phyloP scores from a whole-genome alignment of 2,329 filamentous ascomycete species.

The Chaetomiaceae sp. region DNA sequence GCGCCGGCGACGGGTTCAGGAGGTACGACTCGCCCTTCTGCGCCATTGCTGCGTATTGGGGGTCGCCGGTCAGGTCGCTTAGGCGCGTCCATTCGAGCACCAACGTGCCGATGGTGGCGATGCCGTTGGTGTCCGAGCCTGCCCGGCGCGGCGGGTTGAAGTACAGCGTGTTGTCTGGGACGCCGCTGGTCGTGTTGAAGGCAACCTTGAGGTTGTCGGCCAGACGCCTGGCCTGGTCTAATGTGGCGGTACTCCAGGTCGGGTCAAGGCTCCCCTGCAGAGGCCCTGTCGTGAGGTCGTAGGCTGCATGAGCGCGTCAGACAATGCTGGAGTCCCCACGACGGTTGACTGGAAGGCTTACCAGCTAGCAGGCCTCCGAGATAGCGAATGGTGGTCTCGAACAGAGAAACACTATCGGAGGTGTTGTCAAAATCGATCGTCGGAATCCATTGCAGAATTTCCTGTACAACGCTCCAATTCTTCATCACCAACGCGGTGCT shows the following conservation, averaged over 20 bases:
- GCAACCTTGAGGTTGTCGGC: constrained; percentile 69
- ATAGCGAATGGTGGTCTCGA: constrained; percentile 88
- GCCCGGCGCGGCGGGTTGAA: constrained; percentile 49
- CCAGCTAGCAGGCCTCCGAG: constrained; percentile 74
- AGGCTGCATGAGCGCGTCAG: constrained; percentile 35
- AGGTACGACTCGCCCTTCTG: constrained; percentile 66
- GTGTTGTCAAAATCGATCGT: constrained; percentile 65
- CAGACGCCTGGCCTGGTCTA: constrained; percentile 61
- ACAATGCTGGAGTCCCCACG: background rate
- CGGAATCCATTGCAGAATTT: constrained; percentile 65
- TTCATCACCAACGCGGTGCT: constrained; percentile 75
- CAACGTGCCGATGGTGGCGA: constrained; percentile 72
- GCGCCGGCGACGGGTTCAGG: constrained; percentile 56
- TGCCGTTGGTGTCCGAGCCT: constrained; percentile 54
- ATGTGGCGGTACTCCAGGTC: constrained; percentile 43
- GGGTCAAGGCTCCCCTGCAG: constrained; percentile 47
- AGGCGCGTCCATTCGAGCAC: constrained; percentile 80
- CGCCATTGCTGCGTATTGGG: constrained; percentile 58
- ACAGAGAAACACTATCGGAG: constrained; percentile 60
- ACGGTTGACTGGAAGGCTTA: constrained; percentile 22
- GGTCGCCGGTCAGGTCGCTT: constrained; percentile 65
- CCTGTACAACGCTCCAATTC: constrained; percentile 57
- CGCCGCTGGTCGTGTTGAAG: constrained; percentile 68
- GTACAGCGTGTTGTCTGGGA: constrained; percentile 64
- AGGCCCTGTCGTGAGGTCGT: constrained; percentile 67